phyloP scores from a whole-genome alignment of 352 stramenopile species.

The Globisporangium parvum region DNA sequence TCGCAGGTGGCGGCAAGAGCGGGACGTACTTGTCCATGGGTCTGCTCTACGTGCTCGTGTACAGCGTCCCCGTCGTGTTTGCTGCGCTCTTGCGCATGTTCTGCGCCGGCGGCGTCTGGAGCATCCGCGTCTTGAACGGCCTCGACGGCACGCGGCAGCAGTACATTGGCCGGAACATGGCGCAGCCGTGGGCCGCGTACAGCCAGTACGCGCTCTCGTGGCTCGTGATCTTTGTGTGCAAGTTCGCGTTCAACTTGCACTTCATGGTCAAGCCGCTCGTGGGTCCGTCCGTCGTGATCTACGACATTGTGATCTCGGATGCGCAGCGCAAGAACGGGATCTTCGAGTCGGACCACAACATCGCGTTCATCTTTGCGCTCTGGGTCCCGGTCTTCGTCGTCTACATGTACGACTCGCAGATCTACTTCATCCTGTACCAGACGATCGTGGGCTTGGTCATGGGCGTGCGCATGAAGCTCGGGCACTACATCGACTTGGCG shows the following conservation, averaged over 20 bases:
- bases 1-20: conserved; percentile 37
- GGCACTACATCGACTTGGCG: conserved; percentile 57
- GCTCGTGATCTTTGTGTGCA: conserved; percentile 65
- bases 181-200: conserved; percentile 56
- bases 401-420: conserved; percentile 86
- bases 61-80: conserved; percentile 50
- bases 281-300: conserved; percentile 69
- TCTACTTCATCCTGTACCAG: conserved; percentile 84
- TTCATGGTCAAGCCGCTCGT: conserved; percentile 84
- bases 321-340: conserved; percentile 28
- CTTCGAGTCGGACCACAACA: conserved; percentile 69
- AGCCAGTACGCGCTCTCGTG: conserved; percentile 60
- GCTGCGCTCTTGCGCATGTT: conserved; percentile 46
- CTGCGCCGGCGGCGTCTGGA: conserved; percentile 44
- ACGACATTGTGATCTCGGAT: conserved; percentile 39
- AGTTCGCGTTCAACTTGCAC: conserved; percentile 75
- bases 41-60: conserved; percentile 48
- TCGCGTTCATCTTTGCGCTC: conserved; percentile 70
- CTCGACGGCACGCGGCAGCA: conserved; percentile 66
- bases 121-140: conserved; percentile 50
- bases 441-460: conserved; percentile 70
- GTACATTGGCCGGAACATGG: conserved; percentile 74
- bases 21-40: conserved; percentile 61
- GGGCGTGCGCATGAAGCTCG: conserved; percentile 69
- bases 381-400: conserved; percentile 78